A percentile compares a stretch with the other conserved stretches of the same genome.
Conservation (phyloP, 2,329 filamentous ascomycete species). For the Cercospora zeina region DNA sequence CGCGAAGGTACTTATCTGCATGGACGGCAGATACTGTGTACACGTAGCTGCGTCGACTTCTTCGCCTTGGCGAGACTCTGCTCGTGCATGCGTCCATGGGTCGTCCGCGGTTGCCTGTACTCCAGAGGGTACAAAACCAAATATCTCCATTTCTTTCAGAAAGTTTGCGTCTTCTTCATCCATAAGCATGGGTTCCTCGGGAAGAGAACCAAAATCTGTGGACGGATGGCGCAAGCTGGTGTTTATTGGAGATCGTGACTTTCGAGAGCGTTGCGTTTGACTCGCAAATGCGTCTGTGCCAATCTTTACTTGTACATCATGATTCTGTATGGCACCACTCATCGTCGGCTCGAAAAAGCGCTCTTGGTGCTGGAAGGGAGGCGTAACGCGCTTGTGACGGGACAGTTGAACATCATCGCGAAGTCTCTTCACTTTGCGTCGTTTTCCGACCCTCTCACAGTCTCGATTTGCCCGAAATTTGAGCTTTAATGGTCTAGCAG, state of each 20-base stretch:
- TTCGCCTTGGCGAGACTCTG: background rate
- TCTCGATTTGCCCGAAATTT: constrained; percentile 29
- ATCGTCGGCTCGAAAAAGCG: constrained; percentile 23
- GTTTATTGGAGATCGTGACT: constrained; percentile 20
- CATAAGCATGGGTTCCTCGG: constrained; percentile 40
- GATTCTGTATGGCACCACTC: constrained; percentile 33
- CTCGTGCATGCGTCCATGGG: background rate
- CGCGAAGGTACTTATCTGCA: background rate
- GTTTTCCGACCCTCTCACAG: constrained; percentile 34
- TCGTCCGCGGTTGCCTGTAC: background rate
- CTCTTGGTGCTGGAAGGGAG: constrained; percentile 29
- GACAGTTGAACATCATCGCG: constrained; percentile 19
- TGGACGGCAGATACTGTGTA: background rate
- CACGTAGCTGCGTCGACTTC: background rate
- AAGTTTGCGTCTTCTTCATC: constrained; percentile 27
- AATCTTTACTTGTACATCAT: constrained; percentile 36
- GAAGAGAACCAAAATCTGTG: constrained; percentile 31
- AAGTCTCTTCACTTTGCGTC: constrained; percentile 32
- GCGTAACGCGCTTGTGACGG: constrained; percentile 16
- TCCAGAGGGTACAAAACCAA: background rate
- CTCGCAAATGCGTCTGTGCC: constrained; percentile 39
- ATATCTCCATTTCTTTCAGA: background rate
- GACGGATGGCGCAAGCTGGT: constrained; percentile 33
- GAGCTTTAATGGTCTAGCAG: constrained; percentile 33
- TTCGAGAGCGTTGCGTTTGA: constrained; percentile 31